Percentiles rank a stretch among this genome's conserved stretches.
phyloP scores from a whole-genome alignment of 2,329 filamentous ascomycete species.

The Pseudocercospora vitis region DNA sequence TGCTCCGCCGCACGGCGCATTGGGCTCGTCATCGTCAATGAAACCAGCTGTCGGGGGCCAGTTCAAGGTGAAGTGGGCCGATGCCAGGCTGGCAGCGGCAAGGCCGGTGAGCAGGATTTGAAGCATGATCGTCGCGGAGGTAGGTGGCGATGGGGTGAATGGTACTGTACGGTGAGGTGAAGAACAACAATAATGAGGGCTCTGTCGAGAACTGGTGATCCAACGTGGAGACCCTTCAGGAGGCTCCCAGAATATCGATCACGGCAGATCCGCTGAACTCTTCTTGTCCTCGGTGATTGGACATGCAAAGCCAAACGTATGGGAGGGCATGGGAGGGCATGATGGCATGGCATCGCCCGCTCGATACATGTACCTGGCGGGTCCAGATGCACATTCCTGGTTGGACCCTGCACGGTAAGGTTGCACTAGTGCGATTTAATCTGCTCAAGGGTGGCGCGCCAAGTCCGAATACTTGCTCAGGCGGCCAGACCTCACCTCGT shows the following conservation, averaged over 20 bases:
- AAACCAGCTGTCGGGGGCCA: slow-evolving; percentile 40
- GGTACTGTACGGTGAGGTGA: no score
- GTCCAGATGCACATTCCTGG: no score
- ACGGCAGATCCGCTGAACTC: not conserved
- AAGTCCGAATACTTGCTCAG: not conserved
- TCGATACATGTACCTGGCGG: no score
- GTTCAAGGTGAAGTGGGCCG: slow-evolving; percentile 47
- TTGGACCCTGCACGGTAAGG: not conserved
- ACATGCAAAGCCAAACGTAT: not conserved
- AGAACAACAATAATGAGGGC: no score
- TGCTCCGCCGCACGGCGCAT: slow-evolving; percentile 33
- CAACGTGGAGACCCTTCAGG: no score
- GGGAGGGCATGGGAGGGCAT: not conserved
- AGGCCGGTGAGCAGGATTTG: slow-evolving; percentile 30
- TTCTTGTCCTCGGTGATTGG: not conserved
- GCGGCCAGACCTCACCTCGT: no score
- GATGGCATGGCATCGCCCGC: no score
- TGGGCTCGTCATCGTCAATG: slow-evolving; percentile 32
- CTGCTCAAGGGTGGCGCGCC: not conserved
- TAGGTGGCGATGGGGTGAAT: not conserved
- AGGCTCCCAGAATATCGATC: not conserved
- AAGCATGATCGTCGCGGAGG: slow-evolving; percentile 25
- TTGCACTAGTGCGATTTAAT: not conserved
- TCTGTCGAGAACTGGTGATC: no score
- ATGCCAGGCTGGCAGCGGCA: slow-evolving; percentile 33